A percentile compares a stretch with the other conserved stretches of the same genome.
phyloP scores from a whole-genome alignment of 2,329 filamentous ascomycete species.

The Xylariaceae sp. region DNA sequence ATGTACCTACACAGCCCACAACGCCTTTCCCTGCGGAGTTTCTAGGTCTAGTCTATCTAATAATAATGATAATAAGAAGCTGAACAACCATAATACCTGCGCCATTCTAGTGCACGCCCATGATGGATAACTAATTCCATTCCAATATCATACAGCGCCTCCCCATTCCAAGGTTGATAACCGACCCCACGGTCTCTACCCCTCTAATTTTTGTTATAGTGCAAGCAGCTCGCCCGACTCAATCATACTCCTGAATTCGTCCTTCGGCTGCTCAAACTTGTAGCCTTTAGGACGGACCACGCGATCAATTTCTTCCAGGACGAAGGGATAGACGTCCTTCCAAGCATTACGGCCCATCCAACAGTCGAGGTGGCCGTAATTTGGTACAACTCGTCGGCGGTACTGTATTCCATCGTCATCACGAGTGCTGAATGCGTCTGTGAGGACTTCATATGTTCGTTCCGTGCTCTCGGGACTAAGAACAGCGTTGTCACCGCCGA shows the following conservation, averaged over 20 bases:
- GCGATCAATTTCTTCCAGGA: conserved; percentile 50
- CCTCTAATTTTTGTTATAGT: conserved; percentile 5
- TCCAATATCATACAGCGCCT: conserved; percentile 5
- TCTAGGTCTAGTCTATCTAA: too few relatives aligned
- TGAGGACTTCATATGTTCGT: conserved; percentile 47
- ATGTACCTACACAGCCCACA: too few relatives aligned
- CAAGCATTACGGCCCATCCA: conserved; percentile 57
- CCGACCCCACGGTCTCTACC: too few relatives aligned
- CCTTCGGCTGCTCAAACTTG: conserved; percentile 39
- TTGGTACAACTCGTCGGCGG: conserved; percentile 46
- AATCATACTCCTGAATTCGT: conserved; percentile 40
- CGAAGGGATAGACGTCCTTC: conserved; percentile 53
- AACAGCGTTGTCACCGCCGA: conserved; percentile 52
- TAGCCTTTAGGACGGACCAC: conserved; percentile 42
- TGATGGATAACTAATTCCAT: too few relatives aligned
- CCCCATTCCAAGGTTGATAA: not conserved
- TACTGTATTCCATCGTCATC: conserved; percentile 39
- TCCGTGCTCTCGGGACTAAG: conserved; percentile 49
- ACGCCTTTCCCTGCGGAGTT: too few relatives aligned
- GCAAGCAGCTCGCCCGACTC: conserved; percentile 35
- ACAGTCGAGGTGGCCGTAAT: conserved; percentile 56
- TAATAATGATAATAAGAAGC: too few relatives aligned
- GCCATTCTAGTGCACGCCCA: too few relatives aligned
- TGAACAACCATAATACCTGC: too few relatives aligned
- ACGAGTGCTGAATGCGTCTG: conserved; percentile 43